phyloP scores from a whole-genome alignment of 2,329 filamentous ascomycete species.

The Mycocentrospora acerina region DNA sequence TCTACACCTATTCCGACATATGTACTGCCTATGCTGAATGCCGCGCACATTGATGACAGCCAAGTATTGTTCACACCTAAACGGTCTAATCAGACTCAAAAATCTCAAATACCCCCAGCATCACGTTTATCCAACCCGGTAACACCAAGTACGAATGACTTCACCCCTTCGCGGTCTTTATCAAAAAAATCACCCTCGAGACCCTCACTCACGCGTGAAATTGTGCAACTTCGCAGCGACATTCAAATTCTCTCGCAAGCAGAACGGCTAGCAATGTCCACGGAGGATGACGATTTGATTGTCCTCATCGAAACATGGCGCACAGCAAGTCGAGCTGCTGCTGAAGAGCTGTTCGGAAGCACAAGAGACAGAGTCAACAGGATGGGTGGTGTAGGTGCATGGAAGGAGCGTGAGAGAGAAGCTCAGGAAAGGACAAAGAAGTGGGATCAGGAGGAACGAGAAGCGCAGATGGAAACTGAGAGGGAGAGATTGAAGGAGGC shows the following conservation, averaged over 20 bases:
- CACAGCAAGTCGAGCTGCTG: conserved; percentile 60
- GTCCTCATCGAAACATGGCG: conserved; percentile 63
- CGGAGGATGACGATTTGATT: conserved; percentile 57
- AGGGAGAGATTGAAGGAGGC: conserved; percentile 49
- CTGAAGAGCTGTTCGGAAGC: conserved; percentile 65
- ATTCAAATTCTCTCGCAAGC: conserved; percentile 48
- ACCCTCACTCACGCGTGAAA: conserved; percentile 32
- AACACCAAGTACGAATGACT: conserved; percentile 10
- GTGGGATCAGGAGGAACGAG: conserved; percentile 38
- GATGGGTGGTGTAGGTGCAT: conserved; percentile 64
- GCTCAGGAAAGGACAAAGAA: conserved; percentile 37
- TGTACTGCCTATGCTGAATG: neutral
- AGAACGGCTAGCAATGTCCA: conserved; percentile 33
- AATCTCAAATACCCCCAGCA: conserved; percentile 5
- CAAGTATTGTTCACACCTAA: neutral
- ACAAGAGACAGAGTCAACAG: conserved; percentile 62
- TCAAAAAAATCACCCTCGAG: conserved; percentile 20
- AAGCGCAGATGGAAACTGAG: conserved; percentile 29
- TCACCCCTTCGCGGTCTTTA: conserved; percentile 11
- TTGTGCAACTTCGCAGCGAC: conserved; percentile 38
- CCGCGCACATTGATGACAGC: neutral
- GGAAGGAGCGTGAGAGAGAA: conserved; percentile 46
- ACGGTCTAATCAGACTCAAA: neutral
- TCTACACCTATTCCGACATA: conserved; percentile 2
- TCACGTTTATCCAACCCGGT: conserved; percentile 14